phyloP scores from a whole-genome alignment of 495 filamentous ascomycete genomes.

The Aspergillus avenaceus region DNA sequence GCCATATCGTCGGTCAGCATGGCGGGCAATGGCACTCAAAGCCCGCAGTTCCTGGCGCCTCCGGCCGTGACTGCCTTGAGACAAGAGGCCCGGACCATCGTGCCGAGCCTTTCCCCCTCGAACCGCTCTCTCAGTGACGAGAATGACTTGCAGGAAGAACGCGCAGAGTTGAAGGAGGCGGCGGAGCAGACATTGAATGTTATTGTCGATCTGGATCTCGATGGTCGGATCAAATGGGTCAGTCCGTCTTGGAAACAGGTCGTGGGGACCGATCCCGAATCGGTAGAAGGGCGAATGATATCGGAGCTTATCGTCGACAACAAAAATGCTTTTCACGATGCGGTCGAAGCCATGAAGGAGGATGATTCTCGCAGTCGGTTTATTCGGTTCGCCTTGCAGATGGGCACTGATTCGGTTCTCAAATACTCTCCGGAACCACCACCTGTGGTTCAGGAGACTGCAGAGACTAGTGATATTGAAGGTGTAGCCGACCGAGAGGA shows the following conservation, averaged over 20 bases:
- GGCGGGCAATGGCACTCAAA: constrained; percentile 40
- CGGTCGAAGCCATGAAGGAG: constrained; percentile 81
- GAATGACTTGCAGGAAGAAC: constrained; percentile 69
- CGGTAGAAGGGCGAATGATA: constrained; percentile 73
- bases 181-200: constrained; percentile 95
- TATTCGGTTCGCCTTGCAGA: constrained; percentile 73
- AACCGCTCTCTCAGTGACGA: constrained; percentile 58
- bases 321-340: constrained; percentile 71
- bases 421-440: constrained; percentile 52
- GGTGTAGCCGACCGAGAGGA: constrained; percentile 28
- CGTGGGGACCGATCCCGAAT: constrained; percentile 70
- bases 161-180: constrained; percentile 88
- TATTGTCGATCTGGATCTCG: constrained; percentile 86
- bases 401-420: constrained; percentile 66
- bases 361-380: constrained; percentile 93
- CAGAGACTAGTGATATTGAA: constrained; percentile 13
- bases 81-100: constrained; percentile 45
- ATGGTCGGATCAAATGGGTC: constrained; percentile 87
- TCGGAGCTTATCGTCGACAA: constrained; percentile 77
- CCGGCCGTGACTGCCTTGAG: constrained; percentile 51
- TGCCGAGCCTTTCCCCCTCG: constrained; percentile 45
- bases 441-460: constrained; percentile 12
- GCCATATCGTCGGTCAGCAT: constrained; percentile 30
- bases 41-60: constrained; percentile 42
- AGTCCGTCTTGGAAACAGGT: constrained; percentile 97